Evolutionary conservation across 1,284 basidiomycete species (phyloP).

Genomic region (Rhodotorula mucilaginosa): DNA sequence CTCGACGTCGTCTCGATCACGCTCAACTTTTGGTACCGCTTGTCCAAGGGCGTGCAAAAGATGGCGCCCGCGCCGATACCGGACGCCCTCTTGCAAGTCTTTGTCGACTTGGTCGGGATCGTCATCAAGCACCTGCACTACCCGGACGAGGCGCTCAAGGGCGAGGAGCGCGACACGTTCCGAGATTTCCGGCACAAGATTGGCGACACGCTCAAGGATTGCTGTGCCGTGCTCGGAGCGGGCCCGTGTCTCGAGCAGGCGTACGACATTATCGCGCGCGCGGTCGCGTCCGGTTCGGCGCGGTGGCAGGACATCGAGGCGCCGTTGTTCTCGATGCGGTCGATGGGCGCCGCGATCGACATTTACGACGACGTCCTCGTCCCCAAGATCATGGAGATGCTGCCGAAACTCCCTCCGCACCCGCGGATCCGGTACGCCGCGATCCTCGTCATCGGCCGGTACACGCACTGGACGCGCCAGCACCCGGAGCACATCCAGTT

Average conservation of each 20-base stretch:
- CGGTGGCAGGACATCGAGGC: constrained; percentile 98
- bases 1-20: constrained; percentile 97
- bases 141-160: constrained; percentile 66
- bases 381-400: constrained; percentile 91
- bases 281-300: constrained; percentile 56
- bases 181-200: constrained; percentile 94
- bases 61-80: constrained; percentile 42
- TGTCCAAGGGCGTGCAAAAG: constrained; percentile 66
- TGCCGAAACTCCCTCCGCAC: constrained; percentile 85
- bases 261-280: constrained; percentile 73
- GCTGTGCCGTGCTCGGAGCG: constrained; percentile 89
- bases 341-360: constrained; percentile 95
- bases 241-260: constrained; percentile 77
- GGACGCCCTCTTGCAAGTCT: constrained; percentile 73
- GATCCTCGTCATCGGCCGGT: constrained; percentile 89
- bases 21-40: constrained; percentile 96
- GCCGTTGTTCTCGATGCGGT: constrained; percentile 94
- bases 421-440: constrained; percentile 93
- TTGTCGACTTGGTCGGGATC: constrained; percentile 75
- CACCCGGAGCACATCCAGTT: constrained; percentile 84
- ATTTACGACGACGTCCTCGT: constrained; percentile 77
- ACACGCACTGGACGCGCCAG: constrained; percentile 92
- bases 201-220: constrained; percentile 99
- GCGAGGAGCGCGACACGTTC: constrained; percentile 91
- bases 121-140: constrained; percentile 93